phyloP scores from a whole-genome alignment of 179 eudicot species.

The Heliamphora pulchella region DNA sequence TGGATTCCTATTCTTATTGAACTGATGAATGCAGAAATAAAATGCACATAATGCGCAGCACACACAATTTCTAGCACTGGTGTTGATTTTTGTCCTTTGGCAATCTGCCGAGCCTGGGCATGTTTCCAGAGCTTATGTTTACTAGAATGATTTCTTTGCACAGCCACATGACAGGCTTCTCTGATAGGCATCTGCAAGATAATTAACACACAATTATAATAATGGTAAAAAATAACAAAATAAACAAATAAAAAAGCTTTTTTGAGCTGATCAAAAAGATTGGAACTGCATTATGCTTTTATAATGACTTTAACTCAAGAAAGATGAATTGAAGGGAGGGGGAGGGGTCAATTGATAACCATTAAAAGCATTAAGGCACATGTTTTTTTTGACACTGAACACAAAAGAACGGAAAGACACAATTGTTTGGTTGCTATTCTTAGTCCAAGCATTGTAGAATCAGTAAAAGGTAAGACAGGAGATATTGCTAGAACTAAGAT shows the following conservation, averaged over 20 bases:
- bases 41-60: not conserved
- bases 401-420: not conserved
- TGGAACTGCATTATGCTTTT: not conserved
- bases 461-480: not conserved
- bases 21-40: conserved; percentile 1
- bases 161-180: conserved; percentile 97
- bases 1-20: not conserved
- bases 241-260: not conserved
- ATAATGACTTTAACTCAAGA: too few relatives aligned
- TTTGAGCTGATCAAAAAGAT: not conserved
- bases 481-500: not conserved
- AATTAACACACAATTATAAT: not conserved
- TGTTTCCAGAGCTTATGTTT: conserved; percentile 95
- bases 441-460: not conserved
- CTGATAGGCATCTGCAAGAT: conserved; percentile 79
- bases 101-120: conserved; percentile 81
- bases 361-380: not conserved
- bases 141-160: conserved; percentile 75
- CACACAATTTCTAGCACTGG: conserved; percentile 97
- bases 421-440: not conserved
- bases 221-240: not conserved
- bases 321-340: too few relatives aligned
- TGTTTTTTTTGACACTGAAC: not conserved
- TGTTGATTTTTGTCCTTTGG: conserved; percentile 63
- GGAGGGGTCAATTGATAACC: not conserved